A percentile compares a stretch with the other conserved stretches of the same genome.
phyloP scores from a whole-genome alignment of 176 grass and related monocot species.

The Rhynchospora pubera region DNA sequence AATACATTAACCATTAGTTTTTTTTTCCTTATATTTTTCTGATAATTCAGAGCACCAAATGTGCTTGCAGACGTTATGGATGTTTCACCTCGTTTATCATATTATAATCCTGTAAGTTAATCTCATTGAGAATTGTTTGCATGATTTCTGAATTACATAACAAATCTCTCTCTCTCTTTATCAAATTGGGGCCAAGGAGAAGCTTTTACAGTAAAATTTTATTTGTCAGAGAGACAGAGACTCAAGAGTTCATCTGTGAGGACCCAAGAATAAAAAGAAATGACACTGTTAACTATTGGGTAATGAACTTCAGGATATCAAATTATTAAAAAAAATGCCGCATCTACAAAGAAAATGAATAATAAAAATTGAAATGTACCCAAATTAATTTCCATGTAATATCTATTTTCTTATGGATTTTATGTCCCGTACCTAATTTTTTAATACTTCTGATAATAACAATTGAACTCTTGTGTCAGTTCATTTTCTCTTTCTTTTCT shows the following conservation, averaged over 20 bases:
- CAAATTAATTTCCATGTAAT: too few species aligned
- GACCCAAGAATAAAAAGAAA: background rate
- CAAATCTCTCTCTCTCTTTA: background rate
- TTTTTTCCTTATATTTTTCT: background rate
- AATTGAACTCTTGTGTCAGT: background rate
- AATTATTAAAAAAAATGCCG: too few species aligned
- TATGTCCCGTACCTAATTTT: background rate
- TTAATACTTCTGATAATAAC: background rate
- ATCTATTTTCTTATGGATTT: too few species aligned
- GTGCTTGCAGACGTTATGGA: constrained; percentile 26
- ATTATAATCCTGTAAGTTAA: constrained; percentile 36
- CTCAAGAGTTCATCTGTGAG: background rate
- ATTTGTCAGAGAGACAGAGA: background rate
- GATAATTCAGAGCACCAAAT: constrained; percentile 27
- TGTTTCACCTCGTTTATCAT: constrained; percentile 34
- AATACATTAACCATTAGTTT: background rate
- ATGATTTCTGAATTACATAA: background rate
- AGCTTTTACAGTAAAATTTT: background rate
- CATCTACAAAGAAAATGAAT: too few species aligned
- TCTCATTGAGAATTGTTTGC: background rate
- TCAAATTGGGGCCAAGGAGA: background rate
- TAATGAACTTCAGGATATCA: too few species aligned
- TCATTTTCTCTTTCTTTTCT: background rate
- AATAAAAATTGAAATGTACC: too few species aligned
- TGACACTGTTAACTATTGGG: background rate